Evolutionary conservation across 2,329 filamentous ascomycete species (phyloP).

Genomic region (Alternaria dauci): DNA sequence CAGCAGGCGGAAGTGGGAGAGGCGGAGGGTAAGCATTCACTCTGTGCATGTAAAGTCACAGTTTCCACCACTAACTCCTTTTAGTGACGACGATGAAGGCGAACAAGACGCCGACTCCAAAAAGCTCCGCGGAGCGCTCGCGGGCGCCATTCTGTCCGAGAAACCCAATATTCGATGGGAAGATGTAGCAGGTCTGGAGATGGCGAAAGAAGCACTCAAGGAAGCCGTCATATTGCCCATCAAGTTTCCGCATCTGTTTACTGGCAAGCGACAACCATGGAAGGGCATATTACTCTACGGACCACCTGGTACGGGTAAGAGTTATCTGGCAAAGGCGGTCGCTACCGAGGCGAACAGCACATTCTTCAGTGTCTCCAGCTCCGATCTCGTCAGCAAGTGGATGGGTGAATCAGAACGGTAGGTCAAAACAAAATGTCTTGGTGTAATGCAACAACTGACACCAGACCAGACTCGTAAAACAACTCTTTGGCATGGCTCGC

Average conservation of each 20-base stretch:
- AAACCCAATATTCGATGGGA: conserved; percentile 98
- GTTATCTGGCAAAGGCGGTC: conserved; percentile 95
- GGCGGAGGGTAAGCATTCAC: conserved; percentile 56
- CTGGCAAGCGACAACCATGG: conserved; percentile 96
- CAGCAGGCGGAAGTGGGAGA: conserved; percentile 69
- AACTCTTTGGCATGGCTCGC: conserved; percentile 95
- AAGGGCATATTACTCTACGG: conserved; percentile 97
- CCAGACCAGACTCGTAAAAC: conserved; percentile 80
- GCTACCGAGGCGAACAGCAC: conserved; percentile 98
- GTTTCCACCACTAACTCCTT: conserved; percentile 27
- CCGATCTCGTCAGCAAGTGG: conserved; percentile 98
- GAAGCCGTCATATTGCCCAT: conserved; percentile 98
- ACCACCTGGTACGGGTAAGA: conserved; percentile 96
- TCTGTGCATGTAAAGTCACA: background rate
- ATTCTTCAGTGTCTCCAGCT: conserved; percentile 98
- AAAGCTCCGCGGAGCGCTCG: conserved; percentile 89
- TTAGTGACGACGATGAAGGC: conserved; percentile 68
- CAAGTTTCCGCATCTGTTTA: conserved; percentile 96
- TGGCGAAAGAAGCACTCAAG: conserved; percentile 94
- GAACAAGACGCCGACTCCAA: conserved; percentile 87
- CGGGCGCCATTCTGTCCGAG: conserved; percentile 91
- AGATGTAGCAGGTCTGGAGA: conserved; percentile 93
- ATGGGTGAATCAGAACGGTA: conserved; percentile 99
- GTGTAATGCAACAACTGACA: conserved; percentile 15
- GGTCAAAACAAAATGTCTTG: conserved; percentile 22